These are phyloP conservation scores for Spizellomyces punctatus DNA, from an alignment of 192 early-diverging fungal genomes.

Conservation along the genomic window DNA sequence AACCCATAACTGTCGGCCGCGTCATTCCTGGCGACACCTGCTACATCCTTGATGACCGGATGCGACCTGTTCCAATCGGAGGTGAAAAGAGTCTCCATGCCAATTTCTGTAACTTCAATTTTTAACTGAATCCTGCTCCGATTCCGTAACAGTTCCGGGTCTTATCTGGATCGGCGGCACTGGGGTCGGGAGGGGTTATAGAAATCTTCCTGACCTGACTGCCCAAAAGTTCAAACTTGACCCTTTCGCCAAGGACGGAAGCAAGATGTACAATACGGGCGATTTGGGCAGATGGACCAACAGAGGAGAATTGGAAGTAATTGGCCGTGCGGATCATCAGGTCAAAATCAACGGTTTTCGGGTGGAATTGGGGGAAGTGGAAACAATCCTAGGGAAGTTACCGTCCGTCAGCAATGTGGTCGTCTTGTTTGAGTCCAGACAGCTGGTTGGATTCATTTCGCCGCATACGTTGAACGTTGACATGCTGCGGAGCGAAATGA, in stretches of 20 bases:
- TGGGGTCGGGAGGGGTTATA: constrained; percentile 47
- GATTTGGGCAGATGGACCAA: constrained; percentile 1
- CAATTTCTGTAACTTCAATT: too few species aligned
- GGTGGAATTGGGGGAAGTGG: constrained; percentile 22
- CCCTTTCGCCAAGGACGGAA: constrained; percentile 14
- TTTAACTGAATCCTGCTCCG: too few species aligned
- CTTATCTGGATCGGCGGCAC: too few species aligned
- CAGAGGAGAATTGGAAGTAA: constrained; percentile 12
- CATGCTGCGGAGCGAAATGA: constrained; percentile 1
- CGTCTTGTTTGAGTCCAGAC: constrained; percentile 31
- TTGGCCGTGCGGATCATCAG: constrained; percentile 31
- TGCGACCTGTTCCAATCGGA: constrained; percentile 34
- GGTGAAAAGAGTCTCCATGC: too few species aligned
- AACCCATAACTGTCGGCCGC: too few species aligned
- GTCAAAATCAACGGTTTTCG: constrained; percentile 27
- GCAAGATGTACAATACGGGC: constrained; percentile 5
- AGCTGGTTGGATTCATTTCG: constrained; percentile 35
- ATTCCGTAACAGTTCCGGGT: constrained; percentile 29
- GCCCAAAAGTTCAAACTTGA: constrained; percentile 35
- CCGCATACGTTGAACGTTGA: constrained; percentile 17
- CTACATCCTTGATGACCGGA: constrained; percentile 38
- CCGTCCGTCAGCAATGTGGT: constrained; percentile 21
- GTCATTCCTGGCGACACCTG: too few species aligned
- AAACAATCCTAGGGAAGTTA: background rate
- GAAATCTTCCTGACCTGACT: constrained; percentile 45